Evolutionary conservation across 768 basidiomycete genomes (phyloP).

Genomic region (Boletellus emodensis): DNA sequence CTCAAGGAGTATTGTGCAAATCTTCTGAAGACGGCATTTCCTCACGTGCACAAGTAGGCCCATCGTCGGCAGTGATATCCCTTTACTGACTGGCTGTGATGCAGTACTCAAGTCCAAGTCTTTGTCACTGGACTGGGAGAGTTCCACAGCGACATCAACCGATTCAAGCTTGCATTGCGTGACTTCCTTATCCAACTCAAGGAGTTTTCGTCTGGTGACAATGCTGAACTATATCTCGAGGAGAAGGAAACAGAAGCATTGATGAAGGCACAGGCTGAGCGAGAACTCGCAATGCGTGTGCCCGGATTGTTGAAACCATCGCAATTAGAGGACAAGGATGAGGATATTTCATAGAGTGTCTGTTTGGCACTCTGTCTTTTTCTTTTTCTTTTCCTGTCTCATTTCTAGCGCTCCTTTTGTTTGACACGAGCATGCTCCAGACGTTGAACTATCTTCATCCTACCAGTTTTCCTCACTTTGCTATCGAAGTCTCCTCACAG

Average conservation of each 20-base stretch:
- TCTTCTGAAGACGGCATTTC: slow-evolving; percentile 84
- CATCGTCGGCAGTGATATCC: background rate
- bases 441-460: slow-evolving; percentile 29
- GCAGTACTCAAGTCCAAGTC: slow-evolving; percentile 65
- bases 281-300: slow-evolving; percentile 85
- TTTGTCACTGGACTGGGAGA: slow-evolving; percentile 68
- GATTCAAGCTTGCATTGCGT: slow-evolving; percentile 91
- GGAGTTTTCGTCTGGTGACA: slow-evolving; percentile 91
- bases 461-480: slow-evolving; percentile 21
- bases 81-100: slow-evolving; percentile 7
- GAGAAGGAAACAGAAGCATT: slow-evolving; percentile 89
- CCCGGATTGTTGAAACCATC: slow-evolving; percentile 98
- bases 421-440: slow-evolving; percentile 25
- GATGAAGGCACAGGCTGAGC: slow-evolving; percentile 76
- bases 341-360: slow-evolving; percentile 52
- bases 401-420: slow-evolving; percentile 12
- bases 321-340: slow-evolving; percentile 91
- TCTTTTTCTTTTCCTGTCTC: slow-evolving; percentile 24
- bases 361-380: slow-evolving; percentile 27
- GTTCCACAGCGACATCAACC: slow-evolving; percentile 73
- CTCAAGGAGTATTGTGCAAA: slow-evolving; percentile 84
- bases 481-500: slow-evolving; percentile 30
- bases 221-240: slow-evolving; percentile 86
- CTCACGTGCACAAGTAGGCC: slow-evolving; percentile 81
- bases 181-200: slow-evolving; percentile 98